Evolutionary conservation across 805 yeast species (phyloP).

Genomic region (Saccharomycopsis lassenensis): DNA sequence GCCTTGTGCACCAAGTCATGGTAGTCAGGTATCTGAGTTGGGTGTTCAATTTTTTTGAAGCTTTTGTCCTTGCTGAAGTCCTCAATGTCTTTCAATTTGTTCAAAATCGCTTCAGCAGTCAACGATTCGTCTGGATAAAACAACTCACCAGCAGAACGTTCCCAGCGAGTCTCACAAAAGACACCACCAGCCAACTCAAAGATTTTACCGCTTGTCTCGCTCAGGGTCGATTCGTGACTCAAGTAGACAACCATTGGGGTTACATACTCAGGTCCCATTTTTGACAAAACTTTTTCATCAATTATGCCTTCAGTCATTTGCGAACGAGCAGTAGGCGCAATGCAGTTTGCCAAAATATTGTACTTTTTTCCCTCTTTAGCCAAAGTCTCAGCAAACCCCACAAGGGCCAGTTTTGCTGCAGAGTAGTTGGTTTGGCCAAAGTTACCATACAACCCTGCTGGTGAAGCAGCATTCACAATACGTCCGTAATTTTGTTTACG

Average conservation of each 20-base stretch:
- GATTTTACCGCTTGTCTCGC: slow-evolving; percentile 57
- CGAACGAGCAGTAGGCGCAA: slow-evolving; percentile 92
- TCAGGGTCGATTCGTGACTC: slow-evolving; percentile 48
- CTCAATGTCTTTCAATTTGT: slow-evolving; percentile 49
- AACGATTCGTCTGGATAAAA: slow-evolving; percentile 69
- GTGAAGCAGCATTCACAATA: slow-evolving; percentile 87
- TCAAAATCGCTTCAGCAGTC: slow-evolving; percentile 77
- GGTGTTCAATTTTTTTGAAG: slow-evolving; percentile 51
- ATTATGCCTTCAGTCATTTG: slow-evolving; percentile 90
- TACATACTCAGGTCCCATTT: slow-evolving; percentile 75
- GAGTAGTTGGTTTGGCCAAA: slow-evolving; percentile 96
- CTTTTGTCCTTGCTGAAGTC: slow-evolving; percentile 46
- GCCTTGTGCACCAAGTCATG: slow-evolving; percentile 43
- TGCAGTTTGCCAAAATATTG: slow-evolving; percentile 75
- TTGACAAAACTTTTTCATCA: slow-evolving; percentile 75
- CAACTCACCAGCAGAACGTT: slow-evolving; percentile 76
- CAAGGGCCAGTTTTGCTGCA: slow-evolving; percentile 82
- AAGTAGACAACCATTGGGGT: slow-evolving; percentile 85
- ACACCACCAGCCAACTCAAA: slow-evolving; percentile 94
- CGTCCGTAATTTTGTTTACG: slow-evolving; percentile 81
- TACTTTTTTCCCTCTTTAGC: slow-evolving; percentile 87
- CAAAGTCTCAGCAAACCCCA: slow-evolving; percentile 87
- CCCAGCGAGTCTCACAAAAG: slow-evolving; percentile 89
- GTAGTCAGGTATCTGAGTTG: slow-evolving; percentile 65
- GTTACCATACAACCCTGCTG: slow-evolving; percentile 94